Percentiles rank a stretch among this genome's conserved stretches.
Conservation (phyloP, 192 early-diverging fungal species). For the Mortierella alpina region DNA sequence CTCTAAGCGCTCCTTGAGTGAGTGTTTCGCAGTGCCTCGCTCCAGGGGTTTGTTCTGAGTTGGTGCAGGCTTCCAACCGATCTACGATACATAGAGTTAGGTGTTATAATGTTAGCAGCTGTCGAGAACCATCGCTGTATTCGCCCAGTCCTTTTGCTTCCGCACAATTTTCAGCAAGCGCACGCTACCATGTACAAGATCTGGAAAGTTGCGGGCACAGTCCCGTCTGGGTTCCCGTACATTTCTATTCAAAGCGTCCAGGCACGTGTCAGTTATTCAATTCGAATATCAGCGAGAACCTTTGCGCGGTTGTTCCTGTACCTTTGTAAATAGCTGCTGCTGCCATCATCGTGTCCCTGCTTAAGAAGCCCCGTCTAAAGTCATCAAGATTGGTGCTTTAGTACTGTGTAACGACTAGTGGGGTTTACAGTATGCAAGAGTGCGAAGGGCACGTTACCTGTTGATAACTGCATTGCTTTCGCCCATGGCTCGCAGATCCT, state of each 20-base stretch:
- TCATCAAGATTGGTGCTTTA: neutral
- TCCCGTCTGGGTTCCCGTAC: constrained; percentile 88
- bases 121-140: no score
- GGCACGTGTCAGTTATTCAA: no score
- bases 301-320: constrained; percentile 28
- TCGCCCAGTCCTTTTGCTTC: no score
- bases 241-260: constrained; percentile 65
- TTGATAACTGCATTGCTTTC: constrained; percentile 90
- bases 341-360: constrained; percentile 87
- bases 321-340: constrained; percentile 90
- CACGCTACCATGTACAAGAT: constrained; percentile 68
- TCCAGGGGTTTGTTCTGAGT: constrained; percentile 85
- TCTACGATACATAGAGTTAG: constrained; percentile 56
- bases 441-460: constrained; percentile 54
- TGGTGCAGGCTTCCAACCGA: constrained; percentile 94
- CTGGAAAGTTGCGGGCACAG: constrained; percentile 95
- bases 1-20: constrained; percentile 78
- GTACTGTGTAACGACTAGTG: no score
- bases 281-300: no score
- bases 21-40: constrained; percentile 83
- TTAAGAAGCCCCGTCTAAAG: constrained; percentile 71
- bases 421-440: neutral
- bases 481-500: constrained; percentile 92
- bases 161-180: constrained; percentile 30
- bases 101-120: no score